Evolutionary conservation across 768 basidiomycete species (phyloP), one percentile per base, ranked within the genome.

Genomic region (Dioszegia crocea): DNA sequence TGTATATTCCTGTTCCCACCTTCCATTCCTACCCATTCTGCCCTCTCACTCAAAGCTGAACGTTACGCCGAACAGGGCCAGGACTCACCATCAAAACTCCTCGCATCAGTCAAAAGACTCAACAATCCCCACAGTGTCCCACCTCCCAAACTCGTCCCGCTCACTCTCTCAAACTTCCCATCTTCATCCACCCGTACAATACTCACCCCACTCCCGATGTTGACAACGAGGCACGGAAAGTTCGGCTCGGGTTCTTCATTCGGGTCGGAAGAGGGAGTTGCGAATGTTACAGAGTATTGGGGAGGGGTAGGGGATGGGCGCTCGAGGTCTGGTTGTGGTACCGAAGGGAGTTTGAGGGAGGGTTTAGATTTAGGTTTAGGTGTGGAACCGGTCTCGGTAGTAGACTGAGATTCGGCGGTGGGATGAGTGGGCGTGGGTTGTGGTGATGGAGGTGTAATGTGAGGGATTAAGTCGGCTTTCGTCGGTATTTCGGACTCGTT

Each of bases 141-240:
- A 17, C 96, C 96, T 58, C 96, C 96, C 48, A 99, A 78, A 80
- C 91, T 93, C 48, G 96, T 99, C 26, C 96, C 96, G 66, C 89
- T 92, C 45, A 99, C 88, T 70, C 96, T 88, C 80, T 99, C 96
- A 74, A 89, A 98, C 61, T 82, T 85, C 10, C 94, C 96, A 75
- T 96, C 90, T 63, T 88, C 91, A 70, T 97, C 92, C 1, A 98
- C 89, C 78, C 89, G 92, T 81, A 99, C 91, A 71, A 99, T 88
- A 40, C 90, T 93, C 24, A 99, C 96, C 44, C 96, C 96, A 36
- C 89, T 92, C 12, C 96, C 96, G 60, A 99, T 98, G 78, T 99
- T 99, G 65, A 98, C 96, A 43, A 99, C 84, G 70, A 99, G 76
- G 75, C 94, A 99, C 1, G 96, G 96, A 57, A 98, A 82, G 69